Evolutionary conservation across 148 eudicot species (phyloP), one percentile per base, ranked within the genome.

Genomic region (Rhododendron molle): DNA sequence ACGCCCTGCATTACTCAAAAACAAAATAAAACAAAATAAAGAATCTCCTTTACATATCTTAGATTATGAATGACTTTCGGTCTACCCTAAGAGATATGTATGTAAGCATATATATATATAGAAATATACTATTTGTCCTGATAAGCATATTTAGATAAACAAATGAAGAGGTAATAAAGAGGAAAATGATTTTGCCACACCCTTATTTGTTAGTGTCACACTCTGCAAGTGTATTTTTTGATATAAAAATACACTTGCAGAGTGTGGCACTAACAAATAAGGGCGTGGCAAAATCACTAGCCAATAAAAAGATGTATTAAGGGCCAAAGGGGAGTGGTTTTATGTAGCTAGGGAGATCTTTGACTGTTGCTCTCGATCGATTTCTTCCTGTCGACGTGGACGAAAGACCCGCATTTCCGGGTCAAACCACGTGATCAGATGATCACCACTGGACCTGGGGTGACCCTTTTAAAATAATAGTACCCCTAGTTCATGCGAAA

Each of bases 401-500:
- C 38, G 50, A 46, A 12, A 6, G 85, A 78, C 88, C 83, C 72
- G 28, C 28, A 36, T 83, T 78, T 36, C 18, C 83, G 85, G 88
- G 88, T 86, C 86, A 78, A 82, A 71, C 67, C 85, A 86, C 47
- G 62, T 54, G 82, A 50, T 82, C 47, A 50, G 47, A 73, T 86
- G 47, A 73, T 86, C 85, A 28, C 34, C 56, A 62, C 47, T 0
- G 54, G 54, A 60, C 30, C 8, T 83, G 14, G 26, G 47, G 78
- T 16, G 56, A 44, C 15, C 50, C 10, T 60, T n/a, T 56, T 40
- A 40, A 23, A 81, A 49, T 81, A 81, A 49, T 81, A 54, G 23
- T 5, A 54, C 21, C 18, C 60, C 60, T 5, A 18, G 5, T 54
- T 9, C 7, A 47, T 62, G 3, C 30, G 15, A 62, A 56, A 34